phyloP scores from a whole-genome alignment of 306 rosid species.

The Trichosanthes truncata region DNA sequence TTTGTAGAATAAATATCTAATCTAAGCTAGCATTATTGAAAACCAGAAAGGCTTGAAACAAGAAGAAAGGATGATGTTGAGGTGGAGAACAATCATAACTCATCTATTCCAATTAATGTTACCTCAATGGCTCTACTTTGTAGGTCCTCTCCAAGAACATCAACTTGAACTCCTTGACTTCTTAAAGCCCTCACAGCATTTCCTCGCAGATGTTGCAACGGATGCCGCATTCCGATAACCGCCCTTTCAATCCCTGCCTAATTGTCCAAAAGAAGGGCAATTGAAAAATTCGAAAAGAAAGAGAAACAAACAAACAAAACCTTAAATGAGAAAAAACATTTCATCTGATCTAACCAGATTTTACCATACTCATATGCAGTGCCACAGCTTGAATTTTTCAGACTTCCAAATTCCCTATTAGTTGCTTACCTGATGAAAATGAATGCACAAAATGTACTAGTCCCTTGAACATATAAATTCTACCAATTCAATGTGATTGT shows the following conservation, averaged over 20 bases:
- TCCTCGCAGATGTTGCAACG: conserved; percentile 77
- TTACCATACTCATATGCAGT: neutral
- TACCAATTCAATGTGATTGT: neutral
- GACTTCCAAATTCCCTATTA: neutral
- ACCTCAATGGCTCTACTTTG: conserved; percentile 58
- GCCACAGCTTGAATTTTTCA: neutral
- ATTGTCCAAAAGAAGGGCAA: conserved; percentile 17
- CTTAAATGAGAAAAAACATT: neutral
- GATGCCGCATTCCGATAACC: conserved; percentile 86
- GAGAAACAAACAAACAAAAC: neutral
- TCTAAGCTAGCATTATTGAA: neutral
- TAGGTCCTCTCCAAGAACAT: conserved; percentile 83
- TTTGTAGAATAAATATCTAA: neutral
- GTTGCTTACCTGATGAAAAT: neutral
- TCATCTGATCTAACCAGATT: neutral
- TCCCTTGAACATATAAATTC: no score
- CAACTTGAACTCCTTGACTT: conserved; percentile 65
- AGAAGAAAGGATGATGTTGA: neutral
- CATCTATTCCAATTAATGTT: neutral
- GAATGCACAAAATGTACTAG: no score
- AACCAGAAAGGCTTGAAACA: neutral
- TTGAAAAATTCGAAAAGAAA: neutral
- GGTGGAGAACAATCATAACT: neutral
- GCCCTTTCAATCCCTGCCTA: conserved; percentile 82
- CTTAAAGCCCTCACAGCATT: conserved; percentile 64